Base-by-base conservation (phyloP, 768 basidiomycete species). In the Trametes sanguinea region DNA sequence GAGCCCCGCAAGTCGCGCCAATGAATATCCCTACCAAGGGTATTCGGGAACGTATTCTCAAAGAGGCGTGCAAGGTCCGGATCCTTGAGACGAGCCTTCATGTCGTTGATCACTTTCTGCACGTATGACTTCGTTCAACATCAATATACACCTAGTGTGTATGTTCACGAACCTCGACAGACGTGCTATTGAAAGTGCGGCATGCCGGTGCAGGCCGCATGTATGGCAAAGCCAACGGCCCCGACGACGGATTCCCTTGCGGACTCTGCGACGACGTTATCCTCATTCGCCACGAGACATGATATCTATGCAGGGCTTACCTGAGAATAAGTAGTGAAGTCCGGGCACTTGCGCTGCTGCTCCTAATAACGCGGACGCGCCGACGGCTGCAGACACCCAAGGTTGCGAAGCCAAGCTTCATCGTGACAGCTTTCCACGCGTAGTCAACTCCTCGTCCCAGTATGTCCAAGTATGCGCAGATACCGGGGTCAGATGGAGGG, bases 1-100 rank as follows among this genome's bases (percentile, higher is more conserved):
- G 29, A 11, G 2, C 17, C 10, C 22, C 2, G 14, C 13, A 35
- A 17, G 7, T 29, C 6, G 3, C 3, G 17, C 8, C 6, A 27
- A 14, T 29, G 11, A 40, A n/a, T 35, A 8, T 33, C 69, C 78
- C 61, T 65, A 89, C 89, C 90, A 47, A 92, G 80, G 0, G 90
- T 92, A 66, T 90, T 90, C 3, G 90, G 90, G 69, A 91, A 90
- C 0, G 90, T 87, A 63, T 92, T 92, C 72, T 91, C 90, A 65
- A 92, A 92, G 22, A 92, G 71, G 52, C 88, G 82, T 11, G 90
- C 90, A 54, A 92, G 65, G 67, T 92, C 90, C 0, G 89, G 87
- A 69, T 92, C 88, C 70, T 85, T 90, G 59, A 92, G 75, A 47
- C 86, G 79, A 16, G 76, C 71, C 45, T 83, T 90, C 87, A 90